Evolutionary conservation across 345 rosid genomes (phyloP).

Genomic region (Eutrema japonicum): DNA sequence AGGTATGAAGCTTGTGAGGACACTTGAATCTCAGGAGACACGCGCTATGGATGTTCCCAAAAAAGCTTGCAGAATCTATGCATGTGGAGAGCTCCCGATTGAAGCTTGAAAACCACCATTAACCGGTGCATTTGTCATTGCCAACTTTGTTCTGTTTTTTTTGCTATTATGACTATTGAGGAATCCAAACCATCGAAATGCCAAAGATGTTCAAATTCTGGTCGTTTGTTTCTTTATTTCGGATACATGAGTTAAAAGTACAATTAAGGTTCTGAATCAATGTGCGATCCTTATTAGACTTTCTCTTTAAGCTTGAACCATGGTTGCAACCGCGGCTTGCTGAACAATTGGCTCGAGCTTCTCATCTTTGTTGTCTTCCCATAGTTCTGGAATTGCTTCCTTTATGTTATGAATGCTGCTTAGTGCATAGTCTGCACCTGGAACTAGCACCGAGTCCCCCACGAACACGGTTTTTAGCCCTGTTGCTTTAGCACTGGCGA

Average conservation of each 20-base stretch:
- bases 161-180: conserved; percentile 30
- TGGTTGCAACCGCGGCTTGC: conserved; percentile 58
- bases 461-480: conserved; percentile 78
- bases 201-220: conserved; percentile 17
- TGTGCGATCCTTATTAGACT: conserved; percentile 5
- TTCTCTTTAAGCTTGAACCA: conserved; percentile 57
- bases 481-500: conserved; percentile 72
- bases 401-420: conserved; percentile 81
- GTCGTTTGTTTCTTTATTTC: conserved; percentile 4
- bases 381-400: conserved; percentile 80
- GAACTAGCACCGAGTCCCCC: conserved; percentile 65
- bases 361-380: conserved; percentile 65
- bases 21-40: conserved; percentile 78
- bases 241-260: conserved; percentile 33
- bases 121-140: not conserved
- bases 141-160: conserved; percentile 23
- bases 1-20: conserved; percentile 72
- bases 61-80: conserved; percentile 72
- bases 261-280: conserved; percentile 8
- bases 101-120: conserved; percentile 51
- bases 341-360: conserved; percentile 65
- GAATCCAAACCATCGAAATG: conserved; percentile 1
- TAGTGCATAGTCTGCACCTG: conserved; percentile 82
- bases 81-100: conserved; percentile 77
- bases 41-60: conserved; percentile 69